Percentiles rank a stretch among this genome's conserved stretches.
Conservation (phyloP, 1,284 basidiomycete genomes). For the Naganishia albida region DNA sequence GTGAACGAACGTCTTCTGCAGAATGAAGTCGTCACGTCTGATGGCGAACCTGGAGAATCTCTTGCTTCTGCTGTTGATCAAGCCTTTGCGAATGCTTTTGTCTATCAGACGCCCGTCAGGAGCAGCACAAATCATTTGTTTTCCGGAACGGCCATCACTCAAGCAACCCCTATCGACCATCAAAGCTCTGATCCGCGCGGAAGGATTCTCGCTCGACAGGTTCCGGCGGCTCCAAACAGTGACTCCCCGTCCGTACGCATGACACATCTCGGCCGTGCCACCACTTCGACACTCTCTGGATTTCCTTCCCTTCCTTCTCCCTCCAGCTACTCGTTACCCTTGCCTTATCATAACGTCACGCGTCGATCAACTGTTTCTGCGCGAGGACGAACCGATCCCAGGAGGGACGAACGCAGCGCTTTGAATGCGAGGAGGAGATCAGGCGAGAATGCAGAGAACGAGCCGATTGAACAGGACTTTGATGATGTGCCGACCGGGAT, state of each 20-base stretch:
- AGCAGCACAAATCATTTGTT: background rate
- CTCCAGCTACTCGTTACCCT: background rate
- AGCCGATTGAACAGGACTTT: background rate
- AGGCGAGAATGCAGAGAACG: slow-evolving; percentile 11
- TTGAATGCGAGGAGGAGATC: background rate
- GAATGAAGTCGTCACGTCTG: background rate
- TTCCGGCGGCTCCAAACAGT: background rate
- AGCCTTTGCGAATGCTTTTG: background rate
- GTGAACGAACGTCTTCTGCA: background rate
- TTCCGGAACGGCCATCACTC: background rate
- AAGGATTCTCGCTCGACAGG: background rate
- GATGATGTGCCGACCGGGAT: background rate
- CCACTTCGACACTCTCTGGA: background rate
- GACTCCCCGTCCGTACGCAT: background rate
- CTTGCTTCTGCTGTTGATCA: background rate
- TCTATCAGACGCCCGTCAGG: slow-evolving; percentile 10
- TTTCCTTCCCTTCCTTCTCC: background rate
- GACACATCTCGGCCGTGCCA: background rate
- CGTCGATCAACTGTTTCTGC: background rate
- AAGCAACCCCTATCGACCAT: background rate
- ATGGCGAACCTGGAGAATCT: background rate
- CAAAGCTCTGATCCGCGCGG: background rate
- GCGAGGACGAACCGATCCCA: no score
- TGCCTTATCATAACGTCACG: background rate
- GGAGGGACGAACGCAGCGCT: background rate